Evolutionary conservation across 1,284 basidiomycete species (phyloP).

Genomic region (Papiliotrema laurentii): DNA sequence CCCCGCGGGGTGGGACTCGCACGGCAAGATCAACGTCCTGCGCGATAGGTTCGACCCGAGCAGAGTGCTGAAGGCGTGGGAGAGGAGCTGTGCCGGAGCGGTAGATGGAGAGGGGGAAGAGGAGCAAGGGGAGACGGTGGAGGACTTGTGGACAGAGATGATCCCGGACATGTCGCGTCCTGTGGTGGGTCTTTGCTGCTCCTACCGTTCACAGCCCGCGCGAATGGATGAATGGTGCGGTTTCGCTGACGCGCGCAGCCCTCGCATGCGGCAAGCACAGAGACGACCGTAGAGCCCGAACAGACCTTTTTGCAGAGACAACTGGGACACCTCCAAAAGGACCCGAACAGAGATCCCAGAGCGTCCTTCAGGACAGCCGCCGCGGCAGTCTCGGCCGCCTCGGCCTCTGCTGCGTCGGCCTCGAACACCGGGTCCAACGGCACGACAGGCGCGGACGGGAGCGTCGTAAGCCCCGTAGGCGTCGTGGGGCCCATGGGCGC

Average conservation of each 20-base stretch:
- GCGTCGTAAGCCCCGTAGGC: constrained; percentile 18
- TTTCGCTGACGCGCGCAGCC: background rate
- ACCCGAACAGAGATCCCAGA: constrained; percentile 78
- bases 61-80: constrained; percentile 77
- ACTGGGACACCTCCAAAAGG: constrained; percentile 82
- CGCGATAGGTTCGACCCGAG: constrained; percentile 87
- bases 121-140: constrained; percentile 45
- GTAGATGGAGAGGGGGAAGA: constrained; percentile 45
- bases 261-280: constrained; percentile 9
- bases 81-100: constrained; percentile 46
- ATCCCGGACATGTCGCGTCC: constrained; percentile 39
- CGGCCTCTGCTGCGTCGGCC: constrained; percentile 3
- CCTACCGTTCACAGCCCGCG: background rate
- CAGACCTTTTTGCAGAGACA: constrained; percentile 82
- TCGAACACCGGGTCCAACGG: too few relatives aligned
- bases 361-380: constrained; percentile 72
- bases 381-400: constrained; percentile 46
- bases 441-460: background rate
- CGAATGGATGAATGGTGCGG: background rate
- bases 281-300: constrained; percentile 56
- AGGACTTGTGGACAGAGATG: constrained; percentile 44
- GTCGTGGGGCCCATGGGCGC: constrained; percentile 85
- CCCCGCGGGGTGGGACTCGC: constrained; percentile 94
- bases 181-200: constrained; percentile 36
- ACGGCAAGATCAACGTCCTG: constrained; percentile 90